Percentiles rank a stretch among this genome's conserved stretches.
phyloP scores from a whole-genome alignment of 495 filamentous ascomycete species.

The Evernia prunastri region DNA sequence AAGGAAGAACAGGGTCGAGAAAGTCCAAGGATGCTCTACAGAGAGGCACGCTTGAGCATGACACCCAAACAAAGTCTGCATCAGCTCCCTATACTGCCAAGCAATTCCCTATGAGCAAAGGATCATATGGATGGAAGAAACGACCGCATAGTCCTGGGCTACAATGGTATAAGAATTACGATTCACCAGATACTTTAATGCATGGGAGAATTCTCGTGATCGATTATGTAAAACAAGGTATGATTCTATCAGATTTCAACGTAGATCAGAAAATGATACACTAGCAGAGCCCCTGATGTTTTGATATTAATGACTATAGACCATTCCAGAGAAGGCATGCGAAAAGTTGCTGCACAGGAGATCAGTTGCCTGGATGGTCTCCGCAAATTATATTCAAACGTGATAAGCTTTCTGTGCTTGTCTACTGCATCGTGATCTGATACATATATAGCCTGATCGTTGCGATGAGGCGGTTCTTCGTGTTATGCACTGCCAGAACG shows the following conservation, averaged over 20 bases:
- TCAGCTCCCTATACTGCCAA: slow-evolving; percentile 16
- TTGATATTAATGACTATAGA: slow-evolving; percentile 17
- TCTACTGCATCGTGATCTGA: slow-evolving; percentile 1
- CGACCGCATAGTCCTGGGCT: slow-evolving; percentile 32
- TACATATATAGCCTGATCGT: slow-evolving; percentile 24
- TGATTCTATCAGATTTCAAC: slow-evolving; percentile 1
- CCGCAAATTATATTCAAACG: slow-evolving; percentile 37
- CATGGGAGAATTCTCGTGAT: slow-evolving; percentile 36
- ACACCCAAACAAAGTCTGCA: slow-evolving; percentile 4
- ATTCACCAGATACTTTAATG: slow-evolving; percentile 27
- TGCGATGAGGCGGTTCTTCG: slow-evolving; percentile 36
- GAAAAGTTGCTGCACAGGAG: slow-evolving; percentile 44
- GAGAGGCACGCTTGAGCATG: neutral
- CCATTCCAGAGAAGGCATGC: slow-evolving; percentile 28
- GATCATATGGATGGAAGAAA: slow-evolving; percentile 15
- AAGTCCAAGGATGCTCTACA: slow-evolving; percentile 4
- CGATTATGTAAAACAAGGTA: slow-evolving; percentile 35
- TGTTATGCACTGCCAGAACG: slow-evolving; percentile 53
- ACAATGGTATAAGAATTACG: slow-evolving; percentile 38
- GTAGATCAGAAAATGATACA: neutral
- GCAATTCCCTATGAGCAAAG: slow-evolving; percentile 17
- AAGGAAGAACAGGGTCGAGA: neutral
- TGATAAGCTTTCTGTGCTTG: neutral
- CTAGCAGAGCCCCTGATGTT: too few species aligned
- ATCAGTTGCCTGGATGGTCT: slow-evolving; percentile 39